Conservation (phyloP, 306 rosid genomes). For the Gastrolobium villosum region DNA sequence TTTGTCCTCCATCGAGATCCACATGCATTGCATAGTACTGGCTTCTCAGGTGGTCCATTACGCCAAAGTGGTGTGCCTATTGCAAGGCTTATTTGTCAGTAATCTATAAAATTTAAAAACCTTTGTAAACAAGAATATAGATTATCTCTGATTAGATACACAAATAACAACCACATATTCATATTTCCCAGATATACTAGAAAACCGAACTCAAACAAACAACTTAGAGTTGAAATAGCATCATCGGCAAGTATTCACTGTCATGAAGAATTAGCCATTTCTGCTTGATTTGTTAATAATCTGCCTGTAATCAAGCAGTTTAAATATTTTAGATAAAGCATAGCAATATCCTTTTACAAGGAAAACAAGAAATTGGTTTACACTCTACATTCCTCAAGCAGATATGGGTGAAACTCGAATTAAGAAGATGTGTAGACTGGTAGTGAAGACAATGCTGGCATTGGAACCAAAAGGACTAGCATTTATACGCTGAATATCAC, state of each 20-base stretch:
- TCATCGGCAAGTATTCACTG: slow-evolving; percentile 24
- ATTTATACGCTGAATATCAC: slow-evolving; percentile 35
- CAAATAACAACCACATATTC: slow-evolving; percentile 31
- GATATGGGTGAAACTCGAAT: slow-evolving; percentile 19
- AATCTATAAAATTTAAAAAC: slow-evolving; percentile 36
- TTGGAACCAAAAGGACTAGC: slow-evolving; percentile 38
- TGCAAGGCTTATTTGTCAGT: slow-evolving; percentile 59
- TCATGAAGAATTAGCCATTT: slow-evolving; percentile 39
- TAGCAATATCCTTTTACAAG: slow-evolving; percentile 22
- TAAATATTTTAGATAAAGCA: slow-evolving; percentile 24
- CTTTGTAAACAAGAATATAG: slow-evolving; percentile 31
- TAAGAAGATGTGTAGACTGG: slow-evolving; percentile 29
- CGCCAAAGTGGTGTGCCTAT: slow-evolving; percentile 99
- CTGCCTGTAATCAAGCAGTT: slow-evolving; percentile 22
- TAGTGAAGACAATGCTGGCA: slow-evolving; percentile 44
- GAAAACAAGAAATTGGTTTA: slow-evolving; percentile 29
- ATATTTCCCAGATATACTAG: slow-evolving; percentile 16
- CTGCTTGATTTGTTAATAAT: slow-evolving; percentile 30
- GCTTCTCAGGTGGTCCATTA: slow-evolving; percentile 98
- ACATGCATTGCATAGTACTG: slow-evolving; percentile 97
- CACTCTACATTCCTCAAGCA: slow-evolving; percentile 31
- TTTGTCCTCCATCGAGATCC: slow-evolving; percentile 99
- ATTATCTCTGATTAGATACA: slow-evolving; percentile 35
- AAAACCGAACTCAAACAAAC: slow-evolving; percentile 34
- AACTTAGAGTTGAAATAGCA: slow-evolving; percentile 43